These are phyloP conservation scores for Enterocytospora artemiae DNA, from an alignment of 371 early-diverging fungal species.

Conservation along the genomic window DNA sequence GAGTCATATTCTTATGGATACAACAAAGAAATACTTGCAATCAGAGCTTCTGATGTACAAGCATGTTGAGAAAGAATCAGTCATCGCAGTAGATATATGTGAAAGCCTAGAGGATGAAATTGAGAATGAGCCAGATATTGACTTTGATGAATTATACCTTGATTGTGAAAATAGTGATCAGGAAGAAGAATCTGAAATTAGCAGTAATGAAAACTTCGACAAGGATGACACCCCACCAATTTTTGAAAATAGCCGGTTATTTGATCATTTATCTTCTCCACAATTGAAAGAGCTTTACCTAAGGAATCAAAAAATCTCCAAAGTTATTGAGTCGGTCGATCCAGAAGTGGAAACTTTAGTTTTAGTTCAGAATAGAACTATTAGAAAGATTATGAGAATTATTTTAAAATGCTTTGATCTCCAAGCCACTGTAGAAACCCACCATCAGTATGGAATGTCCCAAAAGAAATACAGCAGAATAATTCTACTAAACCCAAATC, in stretches of 20 bases:
- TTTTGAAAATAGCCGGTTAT: not conserved
- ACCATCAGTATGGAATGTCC: slow-evolving; percentile 1
- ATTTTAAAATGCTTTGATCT: not conserved
- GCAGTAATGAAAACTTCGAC: not conserved
- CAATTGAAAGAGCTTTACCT: slow-evolving; percentile 5
- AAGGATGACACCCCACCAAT: not conserved
- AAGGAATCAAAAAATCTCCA: slow-evolving; percentile 13
- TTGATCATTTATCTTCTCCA: not conserved
- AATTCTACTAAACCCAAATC: slow-evolving; percentile 26
- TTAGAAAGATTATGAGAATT: slow-evolving; percentile 1
- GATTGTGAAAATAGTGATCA: not conserved
- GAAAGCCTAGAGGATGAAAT: not conserved
- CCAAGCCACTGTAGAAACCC: not conserved
- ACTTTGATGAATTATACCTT: not conserved
- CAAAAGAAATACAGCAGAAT: slow-evolving; percentile 14
- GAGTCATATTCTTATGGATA: slow-evolving; percentile 23
- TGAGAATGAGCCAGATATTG: not conserved
- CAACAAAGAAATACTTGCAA: slow-evolving; percentile 7
- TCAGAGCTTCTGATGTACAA: too few species aligned
- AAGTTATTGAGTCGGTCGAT: not conserved
- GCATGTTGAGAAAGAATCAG: too few species aligned
- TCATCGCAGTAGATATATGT: too few species aligned
- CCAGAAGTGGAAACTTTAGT: slow-evolving; percentile 1
- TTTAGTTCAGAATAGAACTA: slow-evolving; percentile 12
- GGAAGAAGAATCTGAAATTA: not conserved